Conservation (phyloP, 225 moss, liverwort and hornwort genomes). For the Polytrichum formosum region DNA sequence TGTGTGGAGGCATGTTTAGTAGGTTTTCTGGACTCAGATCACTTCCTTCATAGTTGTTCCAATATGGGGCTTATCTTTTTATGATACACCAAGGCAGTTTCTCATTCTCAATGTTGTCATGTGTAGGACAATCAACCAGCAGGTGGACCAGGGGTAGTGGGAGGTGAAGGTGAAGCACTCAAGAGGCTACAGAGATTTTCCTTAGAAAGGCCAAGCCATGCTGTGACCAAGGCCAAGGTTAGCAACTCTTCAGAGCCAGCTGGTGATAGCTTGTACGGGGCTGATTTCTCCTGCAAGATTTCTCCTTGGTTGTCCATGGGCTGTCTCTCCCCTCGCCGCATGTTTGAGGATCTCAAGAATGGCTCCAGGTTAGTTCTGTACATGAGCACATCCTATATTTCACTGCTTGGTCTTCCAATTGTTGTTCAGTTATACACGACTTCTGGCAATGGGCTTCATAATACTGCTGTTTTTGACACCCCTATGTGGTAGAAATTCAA, state of each 20-base stretch:
- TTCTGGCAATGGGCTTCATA: no score
- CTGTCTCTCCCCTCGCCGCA: constrained; percentile 95
- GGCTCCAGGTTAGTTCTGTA: constrained; percentile 42
- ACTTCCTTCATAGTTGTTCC: no score
- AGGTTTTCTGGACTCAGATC: no score
- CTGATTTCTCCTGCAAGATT: constrained; percentile 97
- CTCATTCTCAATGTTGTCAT: no score
- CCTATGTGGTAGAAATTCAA: no score
- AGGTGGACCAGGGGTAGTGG: constrained; percentile 66
- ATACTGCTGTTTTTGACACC: no score
- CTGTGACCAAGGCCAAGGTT: constrained; percentile 31
- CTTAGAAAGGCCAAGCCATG: constrained; percentile 39
- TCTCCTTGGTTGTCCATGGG: constrained; percentile 99
- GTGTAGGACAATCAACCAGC: constrained; percentile 62
- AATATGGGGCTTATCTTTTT: no score
- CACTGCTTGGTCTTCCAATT: no score
- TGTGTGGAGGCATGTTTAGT: no score
- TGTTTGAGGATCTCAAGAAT: constrained; percentile 92
- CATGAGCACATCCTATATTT: no score
- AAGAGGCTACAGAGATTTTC: constrained; percentile 75
- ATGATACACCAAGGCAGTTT: no score
- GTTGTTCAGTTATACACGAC: no score
- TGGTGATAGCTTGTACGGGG: constrained; percentile 80
- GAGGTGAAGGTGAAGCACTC: constrained; percentile 92
- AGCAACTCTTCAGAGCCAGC: constrained; percentile 39